These are phyloP conservation scores for Citrullus colocynthis DNA, from an alignment of 306 rosid genomes.

Conservation along the genomic window DNA sequence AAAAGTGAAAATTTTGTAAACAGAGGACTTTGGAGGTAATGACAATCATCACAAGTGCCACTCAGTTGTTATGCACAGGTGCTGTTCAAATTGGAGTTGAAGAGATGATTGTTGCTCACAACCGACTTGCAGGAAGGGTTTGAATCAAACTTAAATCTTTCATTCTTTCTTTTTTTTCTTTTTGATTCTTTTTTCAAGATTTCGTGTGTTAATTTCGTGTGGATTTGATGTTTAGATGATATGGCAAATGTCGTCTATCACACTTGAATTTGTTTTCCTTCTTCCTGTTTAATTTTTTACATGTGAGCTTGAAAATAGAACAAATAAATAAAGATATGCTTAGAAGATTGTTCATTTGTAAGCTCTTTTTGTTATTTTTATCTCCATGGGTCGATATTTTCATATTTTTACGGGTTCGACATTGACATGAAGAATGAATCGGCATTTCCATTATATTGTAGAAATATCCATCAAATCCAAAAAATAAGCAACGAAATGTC, in stretches of 20 bases:
- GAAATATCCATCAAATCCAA: too few species aligned
- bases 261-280: background rate
- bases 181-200: background rate
- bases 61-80: conserved; percentile 52
- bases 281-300: background rate
- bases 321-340: background rate
- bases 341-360: background rate
- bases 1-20: background rate
- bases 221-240: background rate
- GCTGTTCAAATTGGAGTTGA: conserved; percentile 47
- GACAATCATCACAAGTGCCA: conserved; percentile 61
- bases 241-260: background rate
- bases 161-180: background rate
- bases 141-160: conserved; percentile 2
- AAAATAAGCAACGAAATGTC: too few species aligned
- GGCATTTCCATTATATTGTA: too few species aligned
- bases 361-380: too few species aligned
- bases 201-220: background rate
- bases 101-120: conserved; percentile 10
- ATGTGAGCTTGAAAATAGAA: background rate
- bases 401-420: too few species aligned
- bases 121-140: conserved; percentile 8
- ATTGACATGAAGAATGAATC: too few species aligned
- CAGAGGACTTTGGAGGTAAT: conserved; percentile 66
- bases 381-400: too few species aligned